Percentiles rank a stretch among this genome's conserved stretches.
These are phyloP conservation scores for Colletotrichum caudatum DNA, from an alignment of 2,329 filamentous ascomycete genomes.

Conservation along the genomic window DNA sequence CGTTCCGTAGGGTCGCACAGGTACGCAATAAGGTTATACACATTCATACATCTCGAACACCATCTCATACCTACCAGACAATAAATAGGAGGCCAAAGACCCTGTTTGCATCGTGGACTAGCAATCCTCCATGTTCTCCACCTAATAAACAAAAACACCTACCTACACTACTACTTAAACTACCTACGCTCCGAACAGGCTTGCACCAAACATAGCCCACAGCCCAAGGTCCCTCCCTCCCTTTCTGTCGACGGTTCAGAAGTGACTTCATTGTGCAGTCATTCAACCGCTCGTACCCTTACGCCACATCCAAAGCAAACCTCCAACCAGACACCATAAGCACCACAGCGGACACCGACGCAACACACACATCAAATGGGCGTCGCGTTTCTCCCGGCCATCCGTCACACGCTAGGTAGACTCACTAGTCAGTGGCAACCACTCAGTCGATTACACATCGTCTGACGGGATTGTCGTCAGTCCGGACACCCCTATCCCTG, in stretches of 20 bases:
- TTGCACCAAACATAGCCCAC: not conserved
- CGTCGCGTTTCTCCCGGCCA: not conserved
- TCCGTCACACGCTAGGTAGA: constrained; percentile 5
- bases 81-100: not conserved
- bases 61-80: constrained; percentile 8
- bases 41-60: not conserved
- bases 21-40: too few relatives aligned
- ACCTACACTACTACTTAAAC: not conserved
- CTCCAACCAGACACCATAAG: not conserved
- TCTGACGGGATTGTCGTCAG: constrained; percentile 20
- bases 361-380: constrained; percentile 10
- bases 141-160: not conserved
- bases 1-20: too few relatives aligned
- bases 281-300: constrained; percentile 6
- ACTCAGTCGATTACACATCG: constrained; percentile 36
- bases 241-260: not conserved
- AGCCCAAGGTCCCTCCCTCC: not conserved
- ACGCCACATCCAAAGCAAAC: constrained; percentile 1
- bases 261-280: constrained; percentile 29
- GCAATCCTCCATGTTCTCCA: not conserved
- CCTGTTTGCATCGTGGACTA: constrained; percentile 20
- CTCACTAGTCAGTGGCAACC: constrained; percentile 21
- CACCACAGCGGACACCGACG: not conserved
- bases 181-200: not conserved
- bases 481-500: constrained; percentile 40